Conservation (phyloP, 1,139 yeast species). For the Tardiomyces digboiensis region DNA sequence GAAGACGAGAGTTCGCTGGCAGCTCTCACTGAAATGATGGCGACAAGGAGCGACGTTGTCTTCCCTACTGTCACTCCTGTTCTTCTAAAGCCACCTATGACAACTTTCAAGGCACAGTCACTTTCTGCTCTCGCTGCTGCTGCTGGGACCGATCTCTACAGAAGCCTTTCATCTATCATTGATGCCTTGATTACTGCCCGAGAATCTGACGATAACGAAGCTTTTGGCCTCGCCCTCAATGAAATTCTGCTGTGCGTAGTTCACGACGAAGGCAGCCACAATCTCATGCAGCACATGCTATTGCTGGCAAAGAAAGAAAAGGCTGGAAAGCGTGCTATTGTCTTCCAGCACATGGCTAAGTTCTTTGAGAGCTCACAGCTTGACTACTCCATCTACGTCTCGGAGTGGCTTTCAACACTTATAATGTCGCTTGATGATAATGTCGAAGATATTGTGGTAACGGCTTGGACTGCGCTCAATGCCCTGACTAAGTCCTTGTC, state of each 20-base stretch:
- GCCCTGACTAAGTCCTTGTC: slow-evolving; percentile 52
- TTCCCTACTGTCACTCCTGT: slow-evolving; percentile 94
- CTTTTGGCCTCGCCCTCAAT: slow-evolving; percentile 51
- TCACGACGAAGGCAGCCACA: slow-evolving; percentile 75
- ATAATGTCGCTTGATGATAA: slow-evolving; percentile 67
- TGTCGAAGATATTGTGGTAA: slow-evolving; percentile 52
- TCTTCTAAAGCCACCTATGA: slow-evolving; percentile 71
- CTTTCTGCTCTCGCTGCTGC: slow-evolving; percentile 84
- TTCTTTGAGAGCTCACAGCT: slow-evolving; percentile 59
- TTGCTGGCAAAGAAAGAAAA: slow-evolving; percentile 73
- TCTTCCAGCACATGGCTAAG: slow-evolving; percentile 58
- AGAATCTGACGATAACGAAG: slow-evolving; percentile 27
- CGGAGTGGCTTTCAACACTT: slow-evolving; percentile 66
- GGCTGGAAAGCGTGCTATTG: slow-evolving; percentile 50
- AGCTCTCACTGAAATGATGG: slow-evolving; percentile 90
- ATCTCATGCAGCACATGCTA: slow-evolving; percentile 74
- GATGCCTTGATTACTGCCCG: slow-evolving; percentile 58
- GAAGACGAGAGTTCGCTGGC: slow-evolving; percentile 68
- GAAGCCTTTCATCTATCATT: slow-evolving; percentile 60
- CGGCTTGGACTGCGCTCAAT: slow-evolving; percentile 59
- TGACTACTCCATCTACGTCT: slow-evolving; percentile 65
- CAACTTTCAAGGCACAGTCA: slow-evolving; percentile 76
- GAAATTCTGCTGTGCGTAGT: slow-evolving; percentile 61
- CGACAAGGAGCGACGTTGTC: slow-evolving; percentile 78
- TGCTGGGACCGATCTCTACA: slow-evolving; percentile 48